A percentile compares a stretch with the other conserved stretches of the same genome.
Conservation (phyloP, 73 alveolate species). For the Tetrahymena elliotti region DNA sequence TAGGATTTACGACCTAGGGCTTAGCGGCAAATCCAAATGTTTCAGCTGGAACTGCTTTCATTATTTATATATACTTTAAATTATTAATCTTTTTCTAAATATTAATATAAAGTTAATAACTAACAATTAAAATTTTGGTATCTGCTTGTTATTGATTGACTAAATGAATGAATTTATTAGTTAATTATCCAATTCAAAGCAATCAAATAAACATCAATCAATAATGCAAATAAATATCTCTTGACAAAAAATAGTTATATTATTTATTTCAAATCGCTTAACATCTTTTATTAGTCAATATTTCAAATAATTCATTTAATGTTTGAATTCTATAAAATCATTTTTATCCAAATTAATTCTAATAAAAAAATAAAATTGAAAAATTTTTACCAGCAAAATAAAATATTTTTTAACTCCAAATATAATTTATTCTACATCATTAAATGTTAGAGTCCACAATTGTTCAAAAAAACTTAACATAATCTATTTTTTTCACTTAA, state of each 20-base stretch:
- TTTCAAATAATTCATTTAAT: background rate
- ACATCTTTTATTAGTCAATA: background rate
- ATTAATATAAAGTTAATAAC: background rate
- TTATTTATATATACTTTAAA: background rate
- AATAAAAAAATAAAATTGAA: no score
- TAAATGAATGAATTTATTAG: background rate
- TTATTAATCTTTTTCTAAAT: background rate
- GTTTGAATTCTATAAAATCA: no score
- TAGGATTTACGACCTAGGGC: slow-evolving; percentile 34
- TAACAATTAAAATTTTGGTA: background rate
- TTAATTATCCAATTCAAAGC: background rate
- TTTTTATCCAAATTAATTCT: no score
- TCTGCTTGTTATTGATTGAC: background rate
- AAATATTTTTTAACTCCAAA: no score
- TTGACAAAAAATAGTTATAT: background rate
- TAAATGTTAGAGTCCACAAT: no score
- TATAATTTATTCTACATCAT: no score
- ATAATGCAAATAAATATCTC: background rate
- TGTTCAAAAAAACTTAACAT: no score
- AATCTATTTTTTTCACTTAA: no score
- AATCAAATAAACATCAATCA: background rate
- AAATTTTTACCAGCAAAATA: no score
- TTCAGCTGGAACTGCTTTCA: slow-evolving; percentile 36
- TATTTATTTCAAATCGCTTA: background rate
- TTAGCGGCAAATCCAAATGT: slow-evolving; percentile 28